A percentile compares a stretch with the other conserved stretches of the same genome.
Conservation (phyloP, 1,284 basidiomycete genomes). For the Ganoderma sinense region DNA sequence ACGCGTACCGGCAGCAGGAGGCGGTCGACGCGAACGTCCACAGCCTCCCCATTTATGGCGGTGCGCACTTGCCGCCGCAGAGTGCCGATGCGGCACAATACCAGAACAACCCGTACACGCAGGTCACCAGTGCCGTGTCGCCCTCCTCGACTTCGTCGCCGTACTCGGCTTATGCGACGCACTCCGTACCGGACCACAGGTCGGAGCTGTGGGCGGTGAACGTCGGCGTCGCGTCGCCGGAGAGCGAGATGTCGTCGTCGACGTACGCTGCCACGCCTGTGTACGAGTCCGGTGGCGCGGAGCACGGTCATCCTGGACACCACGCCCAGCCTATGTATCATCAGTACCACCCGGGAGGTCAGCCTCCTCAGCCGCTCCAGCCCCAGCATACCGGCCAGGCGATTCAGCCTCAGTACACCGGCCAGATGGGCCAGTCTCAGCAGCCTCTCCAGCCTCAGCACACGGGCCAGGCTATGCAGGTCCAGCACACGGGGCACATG, state of each 20-base stretch:
- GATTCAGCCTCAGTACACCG: constrained; percentile 12
- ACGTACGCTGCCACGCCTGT: constrained; percentile 11
- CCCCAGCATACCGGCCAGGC: constrained; percentile 10
- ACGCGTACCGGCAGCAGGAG: constrained; percentile 16
- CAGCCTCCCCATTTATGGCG: constrained; percentile 29
- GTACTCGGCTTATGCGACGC: constrained; percentile 13
- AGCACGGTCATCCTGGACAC: constrained; percentile 12
- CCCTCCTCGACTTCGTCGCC: constrained; percentile 1
- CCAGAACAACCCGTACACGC: constrained; percentile 15
- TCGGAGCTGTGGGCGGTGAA: constrained; percentile 29
- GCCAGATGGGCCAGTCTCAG: not conserved
- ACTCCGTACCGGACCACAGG: constrained; percentile 19
- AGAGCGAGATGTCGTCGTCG: constrained; percentile 5
- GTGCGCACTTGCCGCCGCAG: constrained; percentile 16
- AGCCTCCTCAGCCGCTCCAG: constrained; percentile 8
- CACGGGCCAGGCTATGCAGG: not conserved
- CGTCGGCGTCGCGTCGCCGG: not conserved
- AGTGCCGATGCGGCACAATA: constrained; percentile 2
- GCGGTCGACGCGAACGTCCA: constrained; percentile 5
- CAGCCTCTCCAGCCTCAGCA: constrained; percentile 3
- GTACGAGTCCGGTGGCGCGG: not conserved
- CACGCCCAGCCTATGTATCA: not conserved
- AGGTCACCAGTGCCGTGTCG: not conserved
- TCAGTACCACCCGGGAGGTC: not conserved
- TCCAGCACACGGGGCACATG: not conserved